These are phyloP conservation scores for Cladosporium velox DNA, from an alignment of 2,329 filamentous ascomycete species.

Conservation along the genomic window DNA sequence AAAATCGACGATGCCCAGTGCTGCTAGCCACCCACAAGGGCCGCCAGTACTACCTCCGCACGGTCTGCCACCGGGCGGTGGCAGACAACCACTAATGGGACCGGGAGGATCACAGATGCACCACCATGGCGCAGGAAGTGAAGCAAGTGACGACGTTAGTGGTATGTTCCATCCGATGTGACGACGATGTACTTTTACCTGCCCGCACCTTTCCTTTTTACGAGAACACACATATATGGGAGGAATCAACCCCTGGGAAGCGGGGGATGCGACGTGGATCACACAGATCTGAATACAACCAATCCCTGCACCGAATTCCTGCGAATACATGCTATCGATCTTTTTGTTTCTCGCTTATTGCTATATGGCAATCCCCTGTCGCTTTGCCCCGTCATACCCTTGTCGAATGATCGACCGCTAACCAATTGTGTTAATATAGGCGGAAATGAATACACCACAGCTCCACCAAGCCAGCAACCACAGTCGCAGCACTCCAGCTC, in stretches of 20 bases:
- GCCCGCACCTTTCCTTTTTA: slow-evolving; percentile 26
- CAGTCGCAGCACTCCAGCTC: slow-evolving; percentile 65
- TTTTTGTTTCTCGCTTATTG: slow-evolving; percentile 36
- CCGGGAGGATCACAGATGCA: slow-evolving; percentile 55
- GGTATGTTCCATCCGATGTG: slow-evolving; percentile 98
- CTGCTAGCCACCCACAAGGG: slow-evolving; percentile 62
- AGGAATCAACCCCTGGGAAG: slow-evolving; percentile 30
- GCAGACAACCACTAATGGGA: slow-evolving; percentile 64
- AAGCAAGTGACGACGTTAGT: slow-evolving; percentile 74
- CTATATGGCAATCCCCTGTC: slow-evolving; percentile 28
- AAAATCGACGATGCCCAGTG: slow-evolving; percentile 31
- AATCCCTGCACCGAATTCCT: slow-evolving; percentile 11
- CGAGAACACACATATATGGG: slow-evolving; percentile 27
- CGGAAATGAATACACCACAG: slow-evolving; percentile 60
- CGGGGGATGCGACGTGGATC: slow-evolving; percentile 29
- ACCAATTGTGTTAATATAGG: slow-evolving; percentile 50
- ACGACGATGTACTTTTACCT: slow-evolving; percentile 44
- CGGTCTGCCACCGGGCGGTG: slow-evolving; percentile 59
- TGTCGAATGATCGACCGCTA: slow-evolving; percentile 41
- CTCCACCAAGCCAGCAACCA: slow-evolving; percentile 62
- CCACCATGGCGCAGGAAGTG: slow-evolving; percentile 70
- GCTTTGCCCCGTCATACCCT: slow-evolving; percentile 27
- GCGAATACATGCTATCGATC: slow-evolving; percentile 30
- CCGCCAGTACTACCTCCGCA: slow-evolving; percentile 64
- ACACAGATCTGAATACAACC: slow-evolving; percentile 21